These are phyloP conservation scores for Blastobotrys buckinghamii DNA, from an alignment of 1,139 yeast species.

Conservation along the genomic window DNA sequence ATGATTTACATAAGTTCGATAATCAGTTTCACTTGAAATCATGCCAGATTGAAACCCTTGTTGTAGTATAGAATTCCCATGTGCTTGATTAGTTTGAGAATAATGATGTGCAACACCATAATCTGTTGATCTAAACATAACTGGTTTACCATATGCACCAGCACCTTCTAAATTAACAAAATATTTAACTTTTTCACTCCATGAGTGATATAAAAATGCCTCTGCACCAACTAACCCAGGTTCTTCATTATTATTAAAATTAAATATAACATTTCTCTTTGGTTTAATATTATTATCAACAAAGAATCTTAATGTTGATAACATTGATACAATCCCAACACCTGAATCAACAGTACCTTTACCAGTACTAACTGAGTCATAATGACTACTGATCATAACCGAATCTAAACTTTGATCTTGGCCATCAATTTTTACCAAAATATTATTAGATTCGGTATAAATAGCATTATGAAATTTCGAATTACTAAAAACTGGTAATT, in stretches of 20 bases:
- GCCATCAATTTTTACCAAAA: slow-evolving; percentile 69
- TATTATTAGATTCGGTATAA: slow-evolving; percentile 75
- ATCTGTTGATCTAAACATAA: slow-evolving; percentile 79
- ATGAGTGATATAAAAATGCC: slow-evolving; percentile 67
- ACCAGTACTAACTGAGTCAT: slow-evolving; percentile 83
- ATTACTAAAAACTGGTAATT: slow-evolving; percentile 39
- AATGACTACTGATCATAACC: slow-evolving; percentile 75
- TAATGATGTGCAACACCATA: slow-evolving; percentile 61
- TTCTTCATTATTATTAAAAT: slow-evolving; percentile 88
- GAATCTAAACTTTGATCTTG: slow-evolving; percentile 49
- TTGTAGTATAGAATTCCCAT: slow-evolving; percentile 72
- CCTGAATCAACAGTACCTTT: slow-evolving; percentile 93
- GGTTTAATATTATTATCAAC: slow-evolving; percentile 46
- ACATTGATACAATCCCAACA: slow-evolving; percentile 78
- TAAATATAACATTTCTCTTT: slow-evolving; percentile 64
- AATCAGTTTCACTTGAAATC: slow-evolving; percentile 80
- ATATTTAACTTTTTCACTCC: slow-evolving; percentile 57
- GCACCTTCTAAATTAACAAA: slow-evolving; percentile 92
- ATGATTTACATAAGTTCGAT: slow-evolving; percentile 53
- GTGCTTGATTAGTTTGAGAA: slow-evolving; percentile 47
- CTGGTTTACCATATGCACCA: slow-evolving; percentile 88
- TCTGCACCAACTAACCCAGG: slow-evolving; percentile 83
- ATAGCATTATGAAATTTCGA: slow-evolving; percentile 42
- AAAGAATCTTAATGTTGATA: slow-evolving; percentile 59
- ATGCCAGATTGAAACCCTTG: slow-evolving; percentile 74